Conservation (phyloP, 495 filamentous ascomycete genomes). For the Rhizodiscina lignyota region DNA sequence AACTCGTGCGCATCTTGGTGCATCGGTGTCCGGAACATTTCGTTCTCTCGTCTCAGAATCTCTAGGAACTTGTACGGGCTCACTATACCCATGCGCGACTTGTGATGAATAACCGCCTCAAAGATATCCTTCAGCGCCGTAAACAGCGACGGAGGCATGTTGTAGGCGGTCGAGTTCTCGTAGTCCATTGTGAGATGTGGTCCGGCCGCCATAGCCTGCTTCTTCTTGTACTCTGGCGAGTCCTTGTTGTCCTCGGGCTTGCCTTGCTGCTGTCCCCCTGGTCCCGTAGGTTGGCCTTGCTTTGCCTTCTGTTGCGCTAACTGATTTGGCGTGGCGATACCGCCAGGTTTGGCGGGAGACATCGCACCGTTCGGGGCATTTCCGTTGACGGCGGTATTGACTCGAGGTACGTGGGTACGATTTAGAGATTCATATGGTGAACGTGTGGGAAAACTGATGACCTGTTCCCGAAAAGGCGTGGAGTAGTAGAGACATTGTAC, state of each 20-base stretch:
- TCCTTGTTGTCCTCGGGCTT: conserved; percentile 61
- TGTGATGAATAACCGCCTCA: conserved; percentile 69
- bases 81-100: conserved; percentile 74
- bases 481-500: conserved; percentile 95
- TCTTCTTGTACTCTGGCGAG: conserved; percentile 92
- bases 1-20: conserved; percentile 99
- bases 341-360: conserved; percentile 6
- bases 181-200: conserved; percentile 70
- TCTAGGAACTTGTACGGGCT: conserved; percentile 88
- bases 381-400: conserved; percentile 24
- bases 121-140: conserved; percentile 93
- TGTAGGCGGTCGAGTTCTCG: conserved; percentile 64
- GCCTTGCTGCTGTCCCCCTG: conserved; percentile 24
- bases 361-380: conserved; percentile 10
- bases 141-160: conserved; percentile 89
- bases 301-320: conserved; percentile 7
- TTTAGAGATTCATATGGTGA: conserved; percentile 39
- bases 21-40: conserved; percentile 93
- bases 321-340: conserved; percentile 3
- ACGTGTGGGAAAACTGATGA: conserved; percentile 72
- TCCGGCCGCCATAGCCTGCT: conserved; percentile 71
- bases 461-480: conserved; percentile 83
- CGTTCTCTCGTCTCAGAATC: conserved; percentile 81
- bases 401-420: conserved; percentile 23
- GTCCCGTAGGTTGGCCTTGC: conserved; percentile 11